Evolutionary conservation across 257 asterid genomes (phyloP).

Genomic region (Mitragyna speciosa): DNA sequence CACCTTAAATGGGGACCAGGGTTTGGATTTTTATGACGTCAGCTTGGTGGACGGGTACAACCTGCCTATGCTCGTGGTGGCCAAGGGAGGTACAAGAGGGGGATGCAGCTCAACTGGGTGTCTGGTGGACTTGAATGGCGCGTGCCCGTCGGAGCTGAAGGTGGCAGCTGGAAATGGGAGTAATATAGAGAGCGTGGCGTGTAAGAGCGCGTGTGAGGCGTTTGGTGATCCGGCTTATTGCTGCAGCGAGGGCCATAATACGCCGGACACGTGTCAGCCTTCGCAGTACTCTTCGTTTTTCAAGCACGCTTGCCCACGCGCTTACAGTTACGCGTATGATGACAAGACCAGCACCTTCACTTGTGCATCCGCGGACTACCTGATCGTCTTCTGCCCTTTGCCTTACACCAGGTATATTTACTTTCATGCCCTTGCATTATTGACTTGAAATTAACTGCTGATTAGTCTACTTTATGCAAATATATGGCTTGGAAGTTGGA

Average conservation of each 20-base stretch:
- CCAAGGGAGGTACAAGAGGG: conserved; percentile 70
- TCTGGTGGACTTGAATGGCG: conserved; percentile 76
- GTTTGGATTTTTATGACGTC: conserved; percentile 86
- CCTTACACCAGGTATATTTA: conserved; percentile 78
- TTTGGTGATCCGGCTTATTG: conserved; percentile 79
- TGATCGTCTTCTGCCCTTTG: conserved; percentile 84
- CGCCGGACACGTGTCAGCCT: conserved; percentile 91
- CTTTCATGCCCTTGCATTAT: conserved; percentile 2
- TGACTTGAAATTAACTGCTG: not conserved
- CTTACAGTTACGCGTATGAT: conserved; percentile 94
- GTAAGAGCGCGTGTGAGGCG: conserved; percentile 98
- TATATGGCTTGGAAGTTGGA: no score
- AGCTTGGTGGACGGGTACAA: conserved; percentile 95
- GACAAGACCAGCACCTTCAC: conserved; percentile 94
- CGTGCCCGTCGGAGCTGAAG: conserved; percentile 70
- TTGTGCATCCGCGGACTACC: conserved; percentile 79
- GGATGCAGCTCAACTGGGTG: conserved; percentile 89
- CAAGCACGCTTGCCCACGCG: conserved; percentile 88
- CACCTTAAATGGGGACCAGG: conserved; percentile 84
- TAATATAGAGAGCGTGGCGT: conserved; percentile 54
- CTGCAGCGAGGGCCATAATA: conserved; percentile 76
- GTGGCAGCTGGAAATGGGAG: conserved; percentile 61
- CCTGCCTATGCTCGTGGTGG: conserved; percentile 76
- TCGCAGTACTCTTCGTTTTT: conserved; percentile 75
- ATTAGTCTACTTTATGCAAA: no score